Evolutionary conservation across 805 yeast genomes (phyloP).

Genomic region (Candida loeiensis): DNA sequence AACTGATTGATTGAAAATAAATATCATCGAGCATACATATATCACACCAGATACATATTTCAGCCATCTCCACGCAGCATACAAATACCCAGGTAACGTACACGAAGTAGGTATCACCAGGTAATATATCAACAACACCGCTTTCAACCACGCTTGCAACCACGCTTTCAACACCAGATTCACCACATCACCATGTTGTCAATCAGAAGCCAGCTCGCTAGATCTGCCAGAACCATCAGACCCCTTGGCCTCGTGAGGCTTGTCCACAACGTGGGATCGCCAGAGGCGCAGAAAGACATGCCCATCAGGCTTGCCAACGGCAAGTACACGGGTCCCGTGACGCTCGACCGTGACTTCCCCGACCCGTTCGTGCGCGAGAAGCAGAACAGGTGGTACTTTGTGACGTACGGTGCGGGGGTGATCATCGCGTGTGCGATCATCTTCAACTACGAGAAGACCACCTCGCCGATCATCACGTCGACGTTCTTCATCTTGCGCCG

Average conservation of each 20-base stretch:
- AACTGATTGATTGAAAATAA: neutral
- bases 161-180: no score
- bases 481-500: constrained; percentile 83
- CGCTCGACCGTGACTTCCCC: constrained; percentile 78
- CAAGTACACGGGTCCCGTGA: constrained; percentile 42
- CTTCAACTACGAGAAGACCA: constrained; percentile 89
- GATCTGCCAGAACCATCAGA: neutral
- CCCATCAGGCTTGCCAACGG: neutral
- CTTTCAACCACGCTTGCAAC: no score
- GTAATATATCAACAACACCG: no score
- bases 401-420: constrained; percentile 38
- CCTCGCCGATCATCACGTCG: constrained; percentile 84
- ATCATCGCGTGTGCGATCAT: constrained; percentile 49
- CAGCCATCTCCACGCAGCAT: no score
- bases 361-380: constrained; percentile 62
- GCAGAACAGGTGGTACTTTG: constrained; percentile 52
- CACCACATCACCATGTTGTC: no score
- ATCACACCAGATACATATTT: no score
- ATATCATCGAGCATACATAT: no score
- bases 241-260: neutral
- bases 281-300: constrained; percentile 4
- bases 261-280: neutral
- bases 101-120: no score
- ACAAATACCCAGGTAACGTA: no score
- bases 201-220: no score